phyloP scores from a whole-genome alignment of 306 rosid genomes.

The Acmispon strigosus region DNA sequence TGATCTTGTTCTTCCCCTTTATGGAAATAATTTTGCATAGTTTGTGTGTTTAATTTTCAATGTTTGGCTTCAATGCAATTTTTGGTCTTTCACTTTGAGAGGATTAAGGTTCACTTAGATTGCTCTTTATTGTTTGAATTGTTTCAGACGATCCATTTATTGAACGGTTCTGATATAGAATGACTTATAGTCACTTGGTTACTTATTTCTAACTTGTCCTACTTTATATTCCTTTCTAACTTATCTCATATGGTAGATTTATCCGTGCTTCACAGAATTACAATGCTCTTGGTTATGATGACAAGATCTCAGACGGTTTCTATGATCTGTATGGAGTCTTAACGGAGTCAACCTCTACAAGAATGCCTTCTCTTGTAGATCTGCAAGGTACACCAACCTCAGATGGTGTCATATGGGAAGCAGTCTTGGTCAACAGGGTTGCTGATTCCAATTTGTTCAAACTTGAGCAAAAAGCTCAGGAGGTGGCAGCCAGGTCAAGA shows the following conservation, averaged over 20 bases:
- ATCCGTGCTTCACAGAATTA: constrained; percentile 97
- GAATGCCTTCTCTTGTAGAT: constrained; percentile 98
- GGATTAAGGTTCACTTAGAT: not conserved
- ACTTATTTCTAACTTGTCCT: constrained; percentile 26
- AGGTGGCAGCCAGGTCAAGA: constrained; percentile 55
- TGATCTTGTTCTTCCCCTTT: not conserved
- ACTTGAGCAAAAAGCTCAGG: constrained; percentile 70
- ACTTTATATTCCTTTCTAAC: constrained; percentile 59
- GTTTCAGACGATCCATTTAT: not conserved
- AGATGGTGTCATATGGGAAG: constrained; percentile 81
- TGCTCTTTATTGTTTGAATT: not conserved
- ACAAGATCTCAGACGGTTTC: constrained; percentile 95
- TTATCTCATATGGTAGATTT: constrained; percentile 96
- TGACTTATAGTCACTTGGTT: constrained; percentile 18
- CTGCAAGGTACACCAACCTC: constrained; percentile 75
- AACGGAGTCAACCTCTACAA: constrained; percentile 54
- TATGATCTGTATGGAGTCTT: constrained; percentile 88
- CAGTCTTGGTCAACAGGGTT: constrained; percentile 76
- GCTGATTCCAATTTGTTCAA: constrained; percentile 83
- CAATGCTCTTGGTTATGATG: constrained; percentile 94
- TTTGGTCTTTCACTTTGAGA: not conserved
- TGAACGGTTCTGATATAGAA: not conserved
- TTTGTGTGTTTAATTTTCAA: not conserved
- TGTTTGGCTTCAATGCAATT: not conserved
- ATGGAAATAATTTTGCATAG: not conserved